A percentile compares a stretch with the other conserved stretches of the same genome.
These are phyloP conservation scores for Metarhizium anisopliae DNA, from an alignment of 2,329 filamentous ascomycete species.

Conservation along the genomic window DNA sequence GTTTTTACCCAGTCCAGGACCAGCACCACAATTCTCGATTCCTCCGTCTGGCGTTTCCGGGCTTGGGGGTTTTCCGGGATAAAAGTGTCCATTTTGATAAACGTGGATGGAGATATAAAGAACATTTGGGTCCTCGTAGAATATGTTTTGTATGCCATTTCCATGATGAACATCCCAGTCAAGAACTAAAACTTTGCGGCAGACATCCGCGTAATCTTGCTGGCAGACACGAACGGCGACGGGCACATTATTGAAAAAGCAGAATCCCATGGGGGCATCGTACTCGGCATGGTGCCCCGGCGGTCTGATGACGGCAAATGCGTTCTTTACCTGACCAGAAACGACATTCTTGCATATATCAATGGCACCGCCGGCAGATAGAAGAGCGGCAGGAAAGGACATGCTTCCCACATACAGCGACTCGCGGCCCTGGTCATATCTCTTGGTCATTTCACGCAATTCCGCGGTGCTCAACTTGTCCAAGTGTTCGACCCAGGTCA, in stretches of 20 bases:
- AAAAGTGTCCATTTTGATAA: slow-evolving; percentile 74
- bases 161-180: slow-evolving; percentile 83
- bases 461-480: slow-evolving; percentile 48
- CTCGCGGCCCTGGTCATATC: slow-evolving; percentile 55
- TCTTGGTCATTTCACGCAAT: slow-evolving; percentile 56
- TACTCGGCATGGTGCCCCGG: slow-evolving; percentile 93
- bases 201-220: slow-evolving; percentile 65
- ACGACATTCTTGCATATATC: slow-evolving; percentile 93
- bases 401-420: slow-evolving; percentile 78
- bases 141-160: slow-evolving; percentile 93
- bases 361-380: slow-evolving; percentile 88
- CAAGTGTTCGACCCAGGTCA: slow-evolving; percentile 61
- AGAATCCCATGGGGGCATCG: slow-evolving; percentile 83
- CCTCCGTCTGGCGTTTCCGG: slow-evolving; percentile 50
- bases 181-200: slow-evolving; percentile 83
- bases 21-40: slow-evolving; percentile 49
- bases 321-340: slow-evolving; percentile 76
- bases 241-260: slow-evolving; percentile 95
- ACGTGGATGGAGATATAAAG: slow-evolving; percentile 95
- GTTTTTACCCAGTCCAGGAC: slow-evolving; percentile 49
- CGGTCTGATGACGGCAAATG: slow-evolving; percentile 88
- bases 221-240: slow-evolving; percentile 88
- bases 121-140: slow-evolving; percentile 89
- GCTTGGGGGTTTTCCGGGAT: slow-evolving; percentile 60
- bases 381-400: slow-evolving; percentile 69